These are phyloP conservation scores for Trichocomaceae sp. DNA, from an alignment of 2,329 filamentous ascomycete species.

Conservation along the genomic window DNA sequence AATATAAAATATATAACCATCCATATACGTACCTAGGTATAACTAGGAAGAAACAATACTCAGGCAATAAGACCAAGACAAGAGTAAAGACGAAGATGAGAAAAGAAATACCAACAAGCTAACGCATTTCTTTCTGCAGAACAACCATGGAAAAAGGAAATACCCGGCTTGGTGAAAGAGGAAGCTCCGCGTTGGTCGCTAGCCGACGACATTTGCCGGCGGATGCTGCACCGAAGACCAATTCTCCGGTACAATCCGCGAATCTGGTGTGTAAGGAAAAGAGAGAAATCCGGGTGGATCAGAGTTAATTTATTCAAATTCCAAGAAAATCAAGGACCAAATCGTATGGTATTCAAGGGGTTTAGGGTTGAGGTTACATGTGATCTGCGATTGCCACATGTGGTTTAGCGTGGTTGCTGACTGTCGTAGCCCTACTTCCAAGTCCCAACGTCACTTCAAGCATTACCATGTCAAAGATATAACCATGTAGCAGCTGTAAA, in stretches of 20 bases:
- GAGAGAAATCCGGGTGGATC: not conserved
- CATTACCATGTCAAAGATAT: too few relatives aligned
- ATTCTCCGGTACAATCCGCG: not conserved
- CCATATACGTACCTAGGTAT: too few relatives aligned
- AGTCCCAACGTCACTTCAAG: too few relatives aligned
- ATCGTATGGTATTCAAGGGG: too few relatives aligned
- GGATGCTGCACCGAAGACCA: not conserved
- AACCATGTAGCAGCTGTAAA: too few relatives aligned
- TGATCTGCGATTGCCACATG: not conserved
- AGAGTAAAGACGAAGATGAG: not conserved
- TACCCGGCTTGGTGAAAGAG: not conserved
- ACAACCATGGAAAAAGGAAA: not conserved
- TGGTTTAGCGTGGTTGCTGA: not conserved
- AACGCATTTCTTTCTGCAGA: not conserved
- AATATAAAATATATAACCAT: not conserved
- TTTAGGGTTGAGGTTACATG: not conserved
- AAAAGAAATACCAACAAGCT: not conserved
- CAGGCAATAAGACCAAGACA: not conserved
- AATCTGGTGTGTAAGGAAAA: not conserved
- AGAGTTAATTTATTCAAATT: not conserved
- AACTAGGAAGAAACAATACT: not conserved
- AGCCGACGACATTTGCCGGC: not conserved
- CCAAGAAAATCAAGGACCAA: not conserved
- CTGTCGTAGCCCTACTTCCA: too few relatives aligned
- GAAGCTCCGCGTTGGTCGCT: not conserved